Conservation (phyloP, 495 filamentous ascomycete species). For the Cenococcum geophilum region DNA sequence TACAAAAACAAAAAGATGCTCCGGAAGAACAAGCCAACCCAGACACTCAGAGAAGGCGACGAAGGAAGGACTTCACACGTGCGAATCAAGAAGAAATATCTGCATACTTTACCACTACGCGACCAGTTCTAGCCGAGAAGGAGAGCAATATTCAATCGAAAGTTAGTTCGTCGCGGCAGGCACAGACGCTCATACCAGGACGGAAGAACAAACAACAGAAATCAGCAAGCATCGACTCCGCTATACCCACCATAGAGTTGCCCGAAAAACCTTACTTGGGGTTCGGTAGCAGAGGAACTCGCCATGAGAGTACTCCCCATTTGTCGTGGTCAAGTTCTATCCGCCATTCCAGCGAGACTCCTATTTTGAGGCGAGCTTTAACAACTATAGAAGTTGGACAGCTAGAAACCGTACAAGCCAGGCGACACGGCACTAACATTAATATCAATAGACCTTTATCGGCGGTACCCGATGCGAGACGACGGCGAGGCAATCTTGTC, state of each 20-base stretch:
- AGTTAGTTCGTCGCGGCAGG: neutral
- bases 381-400: slow-evolving; percentile 22
- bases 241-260: slow-evolving; percentile 32
- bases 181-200: slow-evolving; percentile 1
- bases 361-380: slow-evolving; percentile 10
- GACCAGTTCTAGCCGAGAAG: slow-evolving; percentile 29
- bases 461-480: neutral
- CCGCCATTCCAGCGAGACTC: slow-evolving; percentile 12
- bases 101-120: slow-evolving; percentile 36
- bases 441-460: neutral
- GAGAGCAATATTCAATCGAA: slow-evolving; percentile 32
- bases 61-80: slow-evolving; percentile 31
- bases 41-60: slow-evolving; percentile 22
- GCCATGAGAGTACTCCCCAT: slow-evolving; percentile 25
- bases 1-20: slow-evolving; percentile 40
- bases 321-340: slow-evolving; percentile 37
- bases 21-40: slow-evolving; percentile 22
- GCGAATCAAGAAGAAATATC: slow-evolving; percentile 38
- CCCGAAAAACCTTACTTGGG: slow-evolving; percentile 35
- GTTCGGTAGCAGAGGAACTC: slow-evolving; percentile 32
- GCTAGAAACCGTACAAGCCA: slow-evolving; percentile 9
- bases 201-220: slow-evolving; percentile 10
- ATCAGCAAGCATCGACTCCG: slow-evolving; percentile 18
- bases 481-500: neutral
- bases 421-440: neutral